Percentiles rank a stretch among this genome's conserved stretches.
Conservation (phyloP, 192 early-diverging fungal species). For the Chytriomyces confervae region DNA sequence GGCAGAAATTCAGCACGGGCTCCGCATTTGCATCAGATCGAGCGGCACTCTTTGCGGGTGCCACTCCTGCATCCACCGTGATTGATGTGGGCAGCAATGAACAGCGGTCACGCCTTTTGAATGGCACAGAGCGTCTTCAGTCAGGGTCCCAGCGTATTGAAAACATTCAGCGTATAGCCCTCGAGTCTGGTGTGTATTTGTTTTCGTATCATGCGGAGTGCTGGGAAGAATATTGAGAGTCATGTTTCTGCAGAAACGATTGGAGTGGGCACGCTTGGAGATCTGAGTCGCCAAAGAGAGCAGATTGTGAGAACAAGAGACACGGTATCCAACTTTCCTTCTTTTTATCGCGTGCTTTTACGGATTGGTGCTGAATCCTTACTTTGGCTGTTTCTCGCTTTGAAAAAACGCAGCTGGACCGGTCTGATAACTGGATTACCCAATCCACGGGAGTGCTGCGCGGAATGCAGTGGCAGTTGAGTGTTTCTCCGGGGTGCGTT, state of each 20-base stretch:
- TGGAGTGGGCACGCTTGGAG: slow-evolving; percentile 82
- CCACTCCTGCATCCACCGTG: slow-evolving; percentile 14
- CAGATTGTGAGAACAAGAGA: slow-evolving; percentile 86
- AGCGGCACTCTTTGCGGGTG: slow-evolving; percentile 48
- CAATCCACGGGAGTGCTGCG: slow-evolving; percentile 57
- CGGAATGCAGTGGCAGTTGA: slow-evolving; percentile 78
- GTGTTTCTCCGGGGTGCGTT: slow-evolving; percentile 49
- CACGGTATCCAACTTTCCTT: slow-evolving; percentile 60
- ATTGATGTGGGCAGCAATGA: slow-evolving; percentile 62
- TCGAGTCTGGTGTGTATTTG: slow-evolving; percentile 73
- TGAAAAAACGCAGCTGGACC: slow-evolving; percentile 37
- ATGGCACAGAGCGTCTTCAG: slow-evolving; percentile 84
- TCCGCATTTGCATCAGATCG: slow-evolving; percentile 15
- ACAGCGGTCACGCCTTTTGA: slow-evolving; percentile 76
- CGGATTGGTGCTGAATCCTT: background rate
- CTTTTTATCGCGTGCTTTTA: background rate
- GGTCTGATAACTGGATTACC: slow-evolving; percentile 61
- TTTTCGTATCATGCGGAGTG: background rate
- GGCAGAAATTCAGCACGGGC: background rate
- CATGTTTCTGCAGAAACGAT: slow-evolving; percentile 63
- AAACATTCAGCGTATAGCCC: slow-evolving; percentile 84
- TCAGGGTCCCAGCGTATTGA: slow-evolving; percentile 78
- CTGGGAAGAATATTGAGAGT: background rate
- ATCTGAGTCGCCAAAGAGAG: slow-evolving; percentile 85
- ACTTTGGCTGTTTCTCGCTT: background rate